These are phyloP conservation scores for Botrytis hyacinthi DNA, from an alignment of 2,329 filamentous ascomycete species.

Conservation along the genomic window DNA sequence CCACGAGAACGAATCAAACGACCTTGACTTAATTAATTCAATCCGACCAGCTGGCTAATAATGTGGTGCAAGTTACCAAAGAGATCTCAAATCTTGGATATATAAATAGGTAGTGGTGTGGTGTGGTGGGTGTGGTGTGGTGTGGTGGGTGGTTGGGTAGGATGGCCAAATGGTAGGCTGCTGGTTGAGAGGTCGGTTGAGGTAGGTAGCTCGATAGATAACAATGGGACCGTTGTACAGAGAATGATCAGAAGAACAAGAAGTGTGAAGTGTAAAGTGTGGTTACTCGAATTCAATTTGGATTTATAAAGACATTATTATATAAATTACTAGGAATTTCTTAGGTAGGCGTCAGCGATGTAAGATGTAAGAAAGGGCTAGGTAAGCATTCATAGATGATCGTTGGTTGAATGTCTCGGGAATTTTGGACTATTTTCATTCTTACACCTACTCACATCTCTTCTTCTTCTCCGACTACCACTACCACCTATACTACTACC, in stretches of 20 bases:
- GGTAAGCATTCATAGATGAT: not conserved
- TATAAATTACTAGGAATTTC: not conserved
- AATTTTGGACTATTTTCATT: not conserved
- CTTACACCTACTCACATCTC: not conserved
- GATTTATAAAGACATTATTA: not conserved
- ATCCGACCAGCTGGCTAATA: not conserved
- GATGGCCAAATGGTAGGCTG: not conserved
- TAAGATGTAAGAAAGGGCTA: not conserved
- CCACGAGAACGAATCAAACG: slow-evolving; percentile 6
- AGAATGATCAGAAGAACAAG: not conserved
- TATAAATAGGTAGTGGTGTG: not conserved
- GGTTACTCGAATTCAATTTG: not conserved
- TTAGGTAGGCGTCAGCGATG: not conserved
- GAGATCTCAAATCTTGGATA: slow-evolving; percentile 4
- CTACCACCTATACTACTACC: not conserved
- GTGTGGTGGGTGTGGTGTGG: not conserved
- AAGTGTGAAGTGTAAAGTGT: not conserved
- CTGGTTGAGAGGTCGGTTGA: not conserved
- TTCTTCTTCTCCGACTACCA: not conserved
- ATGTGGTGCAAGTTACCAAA: not conserved
- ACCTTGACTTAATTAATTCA: not conserved
- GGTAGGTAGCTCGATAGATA: not conserved
- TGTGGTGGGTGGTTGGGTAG: not conserved
- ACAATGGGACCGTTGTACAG: not conserved
- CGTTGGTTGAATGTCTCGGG: not conserved